Evolutionary conservation across 805 yeast species (phyloP).

Genomic region (Lipomyces spencermartinsiae): DNA sequence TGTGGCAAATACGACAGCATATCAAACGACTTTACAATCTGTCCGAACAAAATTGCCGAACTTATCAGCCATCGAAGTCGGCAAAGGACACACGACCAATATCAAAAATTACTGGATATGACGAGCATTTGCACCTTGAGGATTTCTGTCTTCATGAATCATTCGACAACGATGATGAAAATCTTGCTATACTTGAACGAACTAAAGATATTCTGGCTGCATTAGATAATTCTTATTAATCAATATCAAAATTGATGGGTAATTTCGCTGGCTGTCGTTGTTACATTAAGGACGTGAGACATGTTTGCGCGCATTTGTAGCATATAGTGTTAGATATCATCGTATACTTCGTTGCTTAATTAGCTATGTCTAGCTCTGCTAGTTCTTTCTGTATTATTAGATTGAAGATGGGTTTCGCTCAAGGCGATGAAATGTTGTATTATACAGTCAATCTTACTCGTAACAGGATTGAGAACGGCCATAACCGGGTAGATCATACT

Average conservation of each 20-base stretch:
- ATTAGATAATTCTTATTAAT: conserved; percentile 9
- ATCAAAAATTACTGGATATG: not conserved
- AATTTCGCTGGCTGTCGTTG: not conserved
- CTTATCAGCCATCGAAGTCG: conserved; percentile 15
- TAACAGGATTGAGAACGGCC: not conserved
- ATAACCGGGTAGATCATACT: not conserved
- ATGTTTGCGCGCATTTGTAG: not conserved
- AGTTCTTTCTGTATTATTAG: not conserved
- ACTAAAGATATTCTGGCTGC: conserved; percentile 20
- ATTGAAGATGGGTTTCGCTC: not conserved
- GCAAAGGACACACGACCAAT: conserved; percentile 22
- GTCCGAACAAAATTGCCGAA: conserved; percentile 25
- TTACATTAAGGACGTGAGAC: not conserved
- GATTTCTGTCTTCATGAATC: conserved; percentile 16
- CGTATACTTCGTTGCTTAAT: not conserved
- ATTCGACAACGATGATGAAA: conserved; percentile 15
- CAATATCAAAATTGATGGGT: not conserved
- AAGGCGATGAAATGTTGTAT: not conserved
- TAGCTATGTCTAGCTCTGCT: conserved; percentile 4
- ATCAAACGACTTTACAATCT: conserved; percentile 26
- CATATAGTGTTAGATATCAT: not conserved
- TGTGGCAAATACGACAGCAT: conserved; percentile 27
- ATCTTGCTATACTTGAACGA: conserved; percentile 8
- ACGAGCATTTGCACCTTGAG: conserved; percentile 11
- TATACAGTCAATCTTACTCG: not conserved